Conservation (phyloP, 257 asterid genomes). For the Dorcoceras hygrometricum region DNA sequence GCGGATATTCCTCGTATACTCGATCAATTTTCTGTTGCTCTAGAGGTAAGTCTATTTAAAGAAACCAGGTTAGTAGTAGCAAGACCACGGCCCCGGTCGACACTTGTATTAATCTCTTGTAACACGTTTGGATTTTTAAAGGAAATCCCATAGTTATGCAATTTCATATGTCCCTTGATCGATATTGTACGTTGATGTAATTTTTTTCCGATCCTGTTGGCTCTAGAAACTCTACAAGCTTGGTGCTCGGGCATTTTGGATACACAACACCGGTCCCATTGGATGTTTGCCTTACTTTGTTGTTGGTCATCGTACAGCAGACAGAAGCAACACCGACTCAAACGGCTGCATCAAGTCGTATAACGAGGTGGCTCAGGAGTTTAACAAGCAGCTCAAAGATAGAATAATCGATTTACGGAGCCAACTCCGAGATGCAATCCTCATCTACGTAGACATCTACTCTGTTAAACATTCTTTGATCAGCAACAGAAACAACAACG, state of each 20-base stretch:
- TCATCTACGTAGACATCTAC: conserved; percentile 29
- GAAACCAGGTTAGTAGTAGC: neutral
- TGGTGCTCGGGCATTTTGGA: conserved; percentile 34
- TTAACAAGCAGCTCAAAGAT: conserved; percentile 28
- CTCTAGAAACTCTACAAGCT: conserved; percentile 23
- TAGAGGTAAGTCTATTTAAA: conserved; percentile 18
- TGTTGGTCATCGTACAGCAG: conserved; percentile 15
- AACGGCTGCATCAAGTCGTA: conserved; percentile 23
- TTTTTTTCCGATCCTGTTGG: neutral
- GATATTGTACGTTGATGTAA: neutral
- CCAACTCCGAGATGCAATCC: conserved; percentile 20
- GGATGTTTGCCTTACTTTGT: conserved; percentile 26
- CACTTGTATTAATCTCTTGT: no score
- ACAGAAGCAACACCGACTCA: conserved; percentile 18
- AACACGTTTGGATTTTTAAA: no score
- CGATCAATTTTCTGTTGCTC: conserved; percentile 19
- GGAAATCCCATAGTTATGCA: neutral
- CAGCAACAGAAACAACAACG: conserved; percentile 21
- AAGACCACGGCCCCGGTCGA: neutral
- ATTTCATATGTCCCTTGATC: neutral
- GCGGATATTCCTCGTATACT: conserved; percentile 22
- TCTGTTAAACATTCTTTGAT: conserved; percentile 26
- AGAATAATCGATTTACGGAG: conserved; percentile 4
- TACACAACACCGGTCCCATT: conserved; percentile 29
- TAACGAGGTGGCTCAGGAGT: conserved; percentile 27